Evolutionary conservation across 345 rosid genomes (phyloP), one percentile per base, ranked within the genome.

Genomic region (Heritiera fomes): DNA sequence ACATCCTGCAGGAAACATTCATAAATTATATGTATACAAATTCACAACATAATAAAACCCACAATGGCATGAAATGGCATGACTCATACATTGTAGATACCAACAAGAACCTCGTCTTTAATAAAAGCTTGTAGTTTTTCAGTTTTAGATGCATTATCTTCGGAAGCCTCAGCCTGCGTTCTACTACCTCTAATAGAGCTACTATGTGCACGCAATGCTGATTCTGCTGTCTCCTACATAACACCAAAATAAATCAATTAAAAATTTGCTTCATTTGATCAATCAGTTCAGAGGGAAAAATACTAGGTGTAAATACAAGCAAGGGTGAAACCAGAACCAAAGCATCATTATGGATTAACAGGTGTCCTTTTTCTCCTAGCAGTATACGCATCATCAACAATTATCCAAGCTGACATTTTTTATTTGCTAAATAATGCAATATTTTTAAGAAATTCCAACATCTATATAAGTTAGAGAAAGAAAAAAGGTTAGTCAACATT

Each of bases 181-280:
- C 78, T 83, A 82, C 85, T 83, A 78, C 91, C 87, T 85, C 81
- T 91, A 71, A 90, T 80, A 76, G 99, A 96, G 82, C 97, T 94
- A 84, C 99, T 94, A 59, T 90, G 91, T 52, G 99, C 99, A 86
- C 98, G 97, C 64, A 96, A 81, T 50, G 89, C 97, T 52, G 97
- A 96, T 70, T 92, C 94, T 74, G 90, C 95, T 79, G 84, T 86
- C 83, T 92, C 99, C 99, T 96, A 83, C 71, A 87, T 17, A 59
- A 56, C 78, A 66, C 65, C 58, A 86, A 77, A 83, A 79, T 52
- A 56, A 43, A 80, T 67, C 30, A 71, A 49, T 56, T 66, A 69
- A 28, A 67, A 55, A 5, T 38, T 34, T 32, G 32, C 45, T 64
- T 30, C 61, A 52, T 46, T 52, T 15, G 64, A 63, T 60, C 71